Evolutionary conservation across 1,284 basidiomycete genomes (phyloP), one percentile per base, ranked within the genome.

Genomic region (Puccinia triticina): DNA sequence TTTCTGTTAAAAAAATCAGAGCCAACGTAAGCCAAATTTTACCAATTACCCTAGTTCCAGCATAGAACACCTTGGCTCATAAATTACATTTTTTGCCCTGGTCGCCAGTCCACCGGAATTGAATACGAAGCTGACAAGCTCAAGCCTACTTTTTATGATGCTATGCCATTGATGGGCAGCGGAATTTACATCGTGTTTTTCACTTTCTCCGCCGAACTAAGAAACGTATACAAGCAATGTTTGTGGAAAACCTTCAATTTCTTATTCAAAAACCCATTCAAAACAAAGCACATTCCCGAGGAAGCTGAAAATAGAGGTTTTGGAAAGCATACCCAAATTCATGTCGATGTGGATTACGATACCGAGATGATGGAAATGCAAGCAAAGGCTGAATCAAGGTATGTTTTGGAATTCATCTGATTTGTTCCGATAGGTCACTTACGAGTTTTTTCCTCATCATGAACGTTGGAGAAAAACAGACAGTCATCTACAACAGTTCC

Each of bases 141-240:
- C 23, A 46, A 43, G n/a, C 74, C 74, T 1, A 76, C 74, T 3
- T 76, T 76, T 34, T 76, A 76, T 64, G 74, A 76, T 48, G 18
- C 26, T 34, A n/a, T 76, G 11, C 59, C 74, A 1, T 50, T 76
- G 32, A 43, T 76, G n/a, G 74, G 74, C 18, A 64, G 74, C 40
- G 74, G 34, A 23, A 76, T 76, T 61, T 76, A 76, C 74, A 76
- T 76, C n/a, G 32, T 64, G 21, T 76, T 76, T 34, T 76, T 76
- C 57, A 76, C 74, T 23, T 76, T 76, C n/a, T 76, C 74, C 8
- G 57, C 40, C 59, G 74, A 76, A 53, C 14, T 76, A 29, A 29
- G 74, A 16, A 48, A 12, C 18, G 40, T 76, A 23, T 76, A 76
- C 50, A 61, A 64, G 29, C 11, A 3, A n/a, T 61, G n/a, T 10